phyloP scores from a whole-genome alignment of 805 yeast genomes.

The Barnettozyma siamensis region DNA sequence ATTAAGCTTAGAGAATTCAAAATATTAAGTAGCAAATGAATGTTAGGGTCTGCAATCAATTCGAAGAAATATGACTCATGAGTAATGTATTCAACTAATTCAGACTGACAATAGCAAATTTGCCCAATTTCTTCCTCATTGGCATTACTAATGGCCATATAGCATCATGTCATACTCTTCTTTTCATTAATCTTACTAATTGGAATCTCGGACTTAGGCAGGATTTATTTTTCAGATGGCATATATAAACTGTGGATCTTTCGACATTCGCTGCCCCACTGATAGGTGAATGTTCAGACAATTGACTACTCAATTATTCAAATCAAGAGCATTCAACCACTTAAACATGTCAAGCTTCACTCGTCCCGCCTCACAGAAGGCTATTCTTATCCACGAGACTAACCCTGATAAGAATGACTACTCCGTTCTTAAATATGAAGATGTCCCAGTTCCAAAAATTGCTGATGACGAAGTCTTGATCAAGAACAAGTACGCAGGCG shows the following conservation, averaged over 20 bases:
- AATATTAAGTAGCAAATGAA: too few relatives aligned
- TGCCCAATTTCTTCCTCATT: too few relatives aligned
- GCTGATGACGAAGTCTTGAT: slow-evolving; percentile 55
- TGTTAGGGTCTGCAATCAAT: too few relatives aligned
- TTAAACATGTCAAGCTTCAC: slow-evolving; percentile 17
- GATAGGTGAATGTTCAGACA: background rate
- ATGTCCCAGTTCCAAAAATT: slow-evolving; percentile 54
- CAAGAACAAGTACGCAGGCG: slow-evolving; percentile 71
- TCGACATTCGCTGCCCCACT: background rate
- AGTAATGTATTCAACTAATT: too few relatives aligned
- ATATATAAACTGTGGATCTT: background rate
- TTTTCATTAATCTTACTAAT: too few relatives aligned
- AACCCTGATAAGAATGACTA: slow-evolving; percentile 41
- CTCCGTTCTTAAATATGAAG: slow-evolving; percentile 45
- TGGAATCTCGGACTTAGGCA: too few relatives aligned
- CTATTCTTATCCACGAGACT: slow-evolving; percentile 43
- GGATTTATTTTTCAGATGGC: too few relatives aligned
- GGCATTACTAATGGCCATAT: too few relatives aligned
- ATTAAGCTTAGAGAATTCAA: too few relatives aligned
- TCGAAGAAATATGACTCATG: too few relatives aligned
- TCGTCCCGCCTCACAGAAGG: slow-evolving; percentile 57
- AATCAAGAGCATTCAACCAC: background rate
- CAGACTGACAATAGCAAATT: too few relatives aligned
- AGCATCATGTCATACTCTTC: too few relatives aligned
- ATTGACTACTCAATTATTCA: background rate